Percentiles rank a stretch among this genome's conserved stretches.
Conservation (phyloP, 257 asterid genomes). For the Jacaranda mimosifolia region DNA sequence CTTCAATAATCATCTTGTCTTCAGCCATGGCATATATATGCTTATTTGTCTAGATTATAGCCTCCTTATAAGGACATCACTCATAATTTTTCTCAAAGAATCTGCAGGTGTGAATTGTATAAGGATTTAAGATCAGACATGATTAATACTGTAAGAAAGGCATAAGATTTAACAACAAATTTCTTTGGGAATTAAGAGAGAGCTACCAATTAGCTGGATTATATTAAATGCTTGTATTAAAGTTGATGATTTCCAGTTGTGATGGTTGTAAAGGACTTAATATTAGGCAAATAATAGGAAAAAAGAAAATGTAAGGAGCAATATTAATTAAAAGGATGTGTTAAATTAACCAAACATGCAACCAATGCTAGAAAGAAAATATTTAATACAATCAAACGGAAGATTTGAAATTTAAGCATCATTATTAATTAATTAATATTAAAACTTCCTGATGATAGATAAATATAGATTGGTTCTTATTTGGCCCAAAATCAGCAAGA, state of each 20-base stretch:
- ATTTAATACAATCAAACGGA: too few relatives aligned
- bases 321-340: too few relatives aligned
- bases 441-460: too few relatives aligned
- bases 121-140: background rate
- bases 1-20: conserved; percentile 29
- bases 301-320: too few relatives aligned
- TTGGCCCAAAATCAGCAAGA: background rate
- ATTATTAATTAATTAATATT: too few relatives aligned
- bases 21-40: conserved; percentile 41
- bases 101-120: background rate
- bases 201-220: background rate
- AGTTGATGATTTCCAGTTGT: background rate
- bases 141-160: background rate
- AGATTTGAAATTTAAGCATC: too few relatives aligned
- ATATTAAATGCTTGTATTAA: background rate
- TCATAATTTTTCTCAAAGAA: background rate
- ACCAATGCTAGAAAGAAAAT: too few relatives aligned
- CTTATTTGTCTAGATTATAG: background rate
- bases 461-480: too few relatives aligned
- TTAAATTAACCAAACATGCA: too few relatives aligned
- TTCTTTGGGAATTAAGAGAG: conserved; percentile 2
- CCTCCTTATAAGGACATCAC: too few relatives aligned
- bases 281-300: too few relatives aligned
- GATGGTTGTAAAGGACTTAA: background rate
- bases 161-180: background rate